Evolutionary conservation across 1,139 yeast genomes (phyloP).

Genomic region (Kazachstania sp.): DNA sequence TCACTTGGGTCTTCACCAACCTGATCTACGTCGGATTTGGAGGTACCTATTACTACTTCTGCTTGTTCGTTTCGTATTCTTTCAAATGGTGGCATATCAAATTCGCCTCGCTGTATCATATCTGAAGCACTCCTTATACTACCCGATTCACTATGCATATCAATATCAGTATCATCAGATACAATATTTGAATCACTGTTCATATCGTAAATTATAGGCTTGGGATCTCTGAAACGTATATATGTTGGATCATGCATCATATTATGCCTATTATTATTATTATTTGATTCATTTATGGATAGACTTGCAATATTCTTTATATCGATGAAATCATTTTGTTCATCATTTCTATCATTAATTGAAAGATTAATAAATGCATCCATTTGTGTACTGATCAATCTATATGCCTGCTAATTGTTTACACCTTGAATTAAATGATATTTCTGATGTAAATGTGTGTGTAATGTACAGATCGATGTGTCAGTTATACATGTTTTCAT

Average conservation of each 20-base stretch:
- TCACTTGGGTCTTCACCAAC: no score
- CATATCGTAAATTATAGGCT: not conserved
- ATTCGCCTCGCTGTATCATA: not conserved
- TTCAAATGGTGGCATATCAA: no score
- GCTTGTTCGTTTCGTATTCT: not conserved
- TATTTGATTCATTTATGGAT: no score
- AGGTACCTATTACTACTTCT: not conserved
- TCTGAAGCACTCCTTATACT: not conserved
- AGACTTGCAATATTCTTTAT: no score
- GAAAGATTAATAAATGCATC: not conserved
- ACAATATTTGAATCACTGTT: not conserved
- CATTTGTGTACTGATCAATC: not conserved
- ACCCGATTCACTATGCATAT: not conserved
- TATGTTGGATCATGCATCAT: no score
- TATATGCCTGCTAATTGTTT: not conserved
- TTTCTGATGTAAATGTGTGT: no score
- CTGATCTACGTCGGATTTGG: no score
- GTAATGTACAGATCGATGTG: no score
- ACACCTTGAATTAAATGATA: no score
- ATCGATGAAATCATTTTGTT: not conserved
- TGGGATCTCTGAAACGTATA: no score
- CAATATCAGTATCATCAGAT: not conserved
- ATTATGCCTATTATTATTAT: no score
- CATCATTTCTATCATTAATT: not conserved
- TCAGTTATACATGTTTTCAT: no score